Evolutionary conservation across 371 early-diverging fungal species (phyloP).

Genomic region (Actinomortierella ambigua): DNA sequence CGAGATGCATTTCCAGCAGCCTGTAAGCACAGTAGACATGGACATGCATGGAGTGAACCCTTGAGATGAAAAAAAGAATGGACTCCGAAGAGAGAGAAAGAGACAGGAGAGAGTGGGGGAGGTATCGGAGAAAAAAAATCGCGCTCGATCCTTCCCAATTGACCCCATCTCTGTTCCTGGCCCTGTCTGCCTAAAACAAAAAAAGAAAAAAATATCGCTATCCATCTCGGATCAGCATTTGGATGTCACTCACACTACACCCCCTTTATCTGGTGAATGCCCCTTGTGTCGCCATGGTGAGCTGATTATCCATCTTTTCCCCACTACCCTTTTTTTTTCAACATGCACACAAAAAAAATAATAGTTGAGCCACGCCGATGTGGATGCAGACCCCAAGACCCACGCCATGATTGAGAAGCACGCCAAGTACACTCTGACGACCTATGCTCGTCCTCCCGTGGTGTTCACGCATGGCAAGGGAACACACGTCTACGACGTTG

Average conservation of each 20-base stretch:
- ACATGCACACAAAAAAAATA: neutral
- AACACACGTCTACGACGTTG: slow-evolving; percentile 70
- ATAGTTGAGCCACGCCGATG: slow-evolving; percentile 58
- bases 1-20: slow-evolving; percentile 18
- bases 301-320: neutral
- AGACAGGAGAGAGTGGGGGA: no score
- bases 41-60: neutral
- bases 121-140: neutral
- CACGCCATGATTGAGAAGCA: slow-evolving; percentile 49
- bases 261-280: neutral
- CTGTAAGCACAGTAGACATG: slow-evolving; percentile 16
- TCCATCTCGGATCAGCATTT: no score
- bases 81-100: neutral
- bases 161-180: no score
- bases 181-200: no score
- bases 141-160: neutral
- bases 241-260: neutral
- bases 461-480: slow-evolving; percentile 79
- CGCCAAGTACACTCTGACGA: slow-evolving; percentile 64
- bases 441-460: slow-evolving; percentile 69
- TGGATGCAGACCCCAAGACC: slow-evolving; percentile 50
- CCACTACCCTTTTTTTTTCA: neutral
- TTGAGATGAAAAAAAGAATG: neutral
- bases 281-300: neutral
- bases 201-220: no score